These are phyloP conservation scores for Claviceps arundinis DNA, from an alignment of 2,329 filamentous ascomycete species.

Conservation along the genomic window DNA sequence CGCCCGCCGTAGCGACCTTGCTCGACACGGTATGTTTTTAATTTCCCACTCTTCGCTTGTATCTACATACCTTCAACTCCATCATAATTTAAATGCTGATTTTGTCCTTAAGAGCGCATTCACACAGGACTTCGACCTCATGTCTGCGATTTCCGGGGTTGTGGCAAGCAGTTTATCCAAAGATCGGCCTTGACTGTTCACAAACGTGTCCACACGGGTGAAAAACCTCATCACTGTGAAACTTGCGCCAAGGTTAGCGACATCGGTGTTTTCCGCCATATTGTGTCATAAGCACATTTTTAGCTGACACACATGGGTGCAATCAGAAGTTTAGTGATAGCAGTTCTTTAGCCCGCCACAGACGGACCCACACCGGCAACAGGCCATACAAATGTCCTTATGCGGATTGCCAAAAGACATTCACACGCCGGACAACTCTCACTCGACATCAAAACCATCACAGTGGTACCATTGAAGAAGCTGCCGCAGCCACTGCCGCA, in stretches of 20 bases:
- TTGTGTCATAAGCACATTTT: not conserved
- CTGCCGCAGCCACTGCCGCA: conserved; percentile 75
- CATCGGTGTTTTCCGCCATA: not conserved
- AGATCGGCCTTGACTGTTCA: conserved; percentile 91
- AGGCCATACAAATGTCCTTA: conserved; percentile 96
- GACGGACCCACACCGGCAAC: conserved; percentile 89
- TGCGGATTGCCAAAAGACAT: conserved; percentile 95
- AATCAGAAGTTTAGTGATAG: conserved; percentile 86
- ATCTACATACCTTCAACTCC: too few relatives aligned
- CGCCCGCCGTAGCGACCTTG: conserved; percentile 83
- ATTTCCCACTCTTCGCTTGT: not conserved
- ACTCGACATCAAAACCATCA: conserved; percentile 95
- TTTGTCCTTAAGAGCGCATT: conserved; percentile 60
- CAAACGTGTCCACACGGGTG: conserved; percentile 87
- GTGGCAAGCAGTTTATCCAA: conserved; percentile 95
- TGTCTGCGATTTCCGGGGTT: conserved; percentile 76
- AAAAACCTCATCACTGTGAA: conserved; percentile 97
- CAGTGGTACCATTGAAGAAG: conserved; percentile 88
- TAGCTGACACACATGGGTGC: not conserved
- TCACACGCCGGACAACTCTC: conserved; percentile 86
- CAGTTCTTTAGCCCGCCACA: conserved; percentile 83
- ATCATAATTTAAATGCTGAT: not conserved
- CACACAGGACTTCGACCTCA: conserved; percentile 86
- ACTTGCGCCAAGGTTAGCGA: conserved; percentile 77
- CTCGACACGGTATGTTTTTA: conserved; percentile 66